Conservation (phyloP, 306 rosid species). For the Acacia melanoxylon region DNA sequence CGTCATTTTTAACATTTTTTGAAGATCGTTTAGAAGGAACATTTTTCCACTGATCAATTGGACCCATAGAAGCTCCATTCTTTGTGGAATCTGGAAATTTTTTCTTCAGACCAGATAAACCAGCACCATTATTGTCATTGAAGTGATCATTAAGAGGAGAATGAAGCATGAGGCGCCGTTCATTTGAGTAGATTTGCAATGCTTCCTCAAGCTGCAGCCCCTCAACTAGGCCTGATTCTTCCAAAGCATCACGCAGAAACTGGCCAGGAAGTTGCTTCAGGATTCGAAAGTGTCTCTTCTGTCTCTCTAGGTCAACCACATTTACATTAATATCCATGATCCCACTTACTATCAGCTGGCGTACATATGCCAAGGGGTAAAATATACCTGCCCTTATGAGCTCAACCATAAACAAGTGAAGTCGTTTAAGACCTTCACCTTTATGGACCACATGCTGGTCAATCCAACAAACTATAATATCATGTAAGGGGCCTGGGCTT, state of each 20-base stretch:
- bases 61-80: constrained; percentile 46
- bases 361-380: constrained; percentile 81
- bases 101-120: constrained; percentile 36
- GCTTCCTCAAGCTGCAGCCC: constrained; percentile 65
- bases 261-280: constrained; percentile 74
- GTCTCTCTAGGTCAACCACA: constrained; percentile 56
- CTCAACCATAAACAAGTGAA: constrained; percentile 71
- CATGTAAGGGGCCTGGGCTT: constrained; percentile 94
- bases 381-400: constrained; percentile 78
- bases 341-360: constrained; percentile 94
- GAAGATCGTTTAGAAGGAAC: constrained; percentile 35
- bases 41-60: constrained; percentile 57
- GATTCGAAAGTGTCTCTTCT: constrained; percentile 67
- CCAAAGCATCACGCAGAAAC: constrained; percentile 60
- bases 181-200: constrained; percentile 64
- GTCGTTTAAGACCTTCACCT: constrained; percentile 71
- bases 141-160: constrained; percentile 45
- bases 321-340: constrained; percentile 69
- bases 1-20: constrained; percentile 46
- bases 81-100: constrained; percentile 38
- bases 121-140: constrained; percentile 29
- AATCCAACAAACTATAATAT: constrained; percentile 92
- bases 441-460: constrained; percentile 85
- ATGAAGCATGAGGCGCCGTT: constrained; percentile 71
- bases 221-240: constrained; percentile 63